A percentile compares a stretch with the other conserved stretches of the same genome.
Evolutionary conservation across 306 rosid species (phyloP).

Genomic region (Prunus campanulata): DNA sequence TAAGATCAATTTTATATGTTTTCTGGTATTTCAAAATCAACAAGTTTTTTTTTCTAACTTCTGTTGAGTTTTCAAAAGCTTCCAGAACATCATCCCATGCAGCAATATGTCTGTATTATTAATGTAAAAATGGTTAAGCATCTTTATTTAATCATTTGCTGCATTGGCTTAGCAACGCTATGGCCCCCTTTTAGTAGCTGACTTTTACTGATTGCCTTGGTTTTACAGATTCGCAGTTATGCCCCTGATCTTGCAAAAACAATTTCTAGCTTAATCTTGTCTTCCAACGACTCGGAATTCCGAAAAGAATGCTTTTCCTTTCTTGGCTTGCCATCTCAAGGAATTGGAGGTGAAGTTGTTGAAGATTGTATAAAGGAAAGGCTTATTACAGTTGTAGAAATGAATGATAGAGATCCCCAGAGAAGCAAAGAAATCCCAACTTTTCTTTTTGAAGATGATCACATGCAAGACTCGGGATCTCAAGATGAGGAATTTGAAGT

Average conservation of each 20-base stretch:
- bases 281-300: constrained; percentile 67
- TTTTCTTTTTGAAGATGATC: constrained; percentile 56
- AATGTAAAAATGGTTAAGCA: background rate
- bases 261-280: constrained; percentile 72
- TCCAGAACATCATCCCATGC: background rate
- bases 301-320: constrained; percentile 73
- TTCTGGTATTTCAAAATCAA: background rate
- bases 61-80: background rate
- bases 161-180: background rate
- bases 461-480: constrained; percentile 31
- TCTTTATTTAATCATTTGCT: background rate
- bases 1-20: background rate
- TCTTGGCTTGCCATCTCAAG: constrained; percentile 68
- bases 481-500: constrained; percentile 40
- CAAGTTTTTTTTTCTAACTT: background rate
- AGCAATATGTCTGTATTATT: background rate
- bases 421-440: constrained; percentile 53
- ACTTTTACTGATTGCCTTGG: constrained; percentile 14
- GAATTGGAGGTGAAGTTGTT: constrained; percentile 48
- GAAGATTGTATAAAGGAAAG: constrained; percentile 55
- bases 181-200: background rate
- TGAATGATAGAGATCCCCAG: constrained; percentile 57
- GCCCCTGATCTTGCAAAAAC: constrained; percentile 88
- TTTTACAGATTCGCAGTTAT: constrained; percentile 62
- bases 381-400: constrained; percentile 64